A percentile compares a stretch with the other conserved stretches of the same genome.
These are phyloP conservation scores for Arabidopsis hybrid DNA, from an alignment of 441 rosid genomes.

Conservation along the genomic window DNA sequence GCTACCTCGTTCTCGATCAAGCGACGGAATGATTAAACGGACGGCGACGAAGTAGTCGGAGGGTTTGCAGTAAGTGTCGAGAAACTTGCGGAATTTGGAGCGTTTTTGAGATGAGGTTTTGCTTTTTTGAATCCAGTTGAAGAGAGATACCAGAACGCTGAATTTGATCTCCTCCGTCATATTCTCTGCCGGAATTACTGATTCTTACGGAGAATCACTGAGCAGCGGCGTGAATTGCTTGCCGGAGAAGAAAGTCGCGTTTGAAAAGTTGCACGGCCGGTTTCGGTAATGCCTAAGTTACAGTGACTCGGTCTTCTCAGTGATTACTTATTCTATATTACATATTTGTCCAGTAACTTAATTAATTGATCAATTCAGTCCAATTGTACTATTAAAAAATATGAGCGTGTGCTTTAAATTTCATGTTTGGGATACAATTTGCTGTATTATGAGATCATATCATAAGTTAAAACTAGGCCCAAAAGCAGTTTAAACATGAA, in stretches of 20 bases:
- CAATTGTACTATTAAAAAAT: neutral
- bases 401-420: too few species aligned
- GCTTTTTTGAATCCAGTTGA: conserved; percentile 89
- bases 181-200: neutral
- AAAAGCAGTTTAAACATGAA: conserved; percentile 4
- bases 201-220: neutral
- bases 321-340: neutral
- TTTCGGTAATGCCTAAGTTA: neutral
- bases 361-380: neutral
- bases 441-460: neutral
- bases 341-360: conserved; percentile 4
- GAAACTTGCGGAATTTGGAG: conserved; percentile 90
- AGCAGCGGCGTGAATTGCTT: conserved; percentile 27
- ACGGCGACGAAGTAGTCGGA: conserved; percentile 76
- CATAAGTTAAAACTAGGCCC: neutral
- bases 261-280: conserved; percentile 25
- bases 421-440: neutral
- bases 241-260: conserved; percentile 40
- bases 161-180: conserved; percentile 68
- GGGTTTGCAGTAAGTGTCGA: conserved; percentile 83
- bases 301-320: neutral
- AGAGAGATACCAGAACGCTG: conserved; percentile 78
- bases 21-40: conserved; percentile 79
- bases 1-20: conserved; percentile 90
- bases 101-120: conserved; percentile 75